Evolutionary conservation across 805 yeast genomes (phyloP), one percentile per base, ranked within the genome.

Genomic region (Naumovozyma castellii): DNA sequence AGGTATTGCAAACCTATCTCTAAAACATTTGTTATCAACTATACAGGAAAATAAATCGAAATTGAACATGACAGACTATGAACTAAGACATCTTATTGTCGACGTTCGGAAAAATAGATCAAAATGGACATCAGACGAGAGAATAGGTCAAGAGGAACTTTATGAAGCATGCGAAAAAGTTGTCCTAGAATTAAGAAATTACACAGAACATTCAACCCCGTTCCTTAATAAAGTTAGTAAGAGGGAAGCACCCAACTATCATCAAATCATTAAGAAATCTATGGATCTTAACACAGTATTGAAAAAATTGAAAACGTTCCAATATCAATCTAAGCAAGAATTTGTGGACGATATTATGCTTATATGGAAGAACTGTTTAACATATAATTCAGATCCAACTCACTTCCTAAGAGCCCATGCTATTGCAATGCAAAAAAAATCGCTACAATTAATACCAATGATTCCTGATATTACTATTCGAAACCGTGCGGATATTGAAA

Each of bases 81-180:
- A 92, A 57, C 72, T 92, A 41, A 76, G 90, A 43, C 82, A 82
- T 44, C 67, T 92, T 46, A 80, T 92, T 39, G 75, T 84, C 72
- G 98, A 92, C 56, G 97, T 92, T 8, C 72, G 97, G 37, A 92
- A 88, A 52, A 90, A 88, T 56, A 69, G 97, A 43, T 94, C 97
- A 0, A 92, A 92, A 62, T 92, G 98, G 99, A 94, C 97, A 6
- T 84, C 84, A 42, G 97, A 92, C 56, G 95, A 88, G 42, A 72
- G 84, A 45, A 79, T 92, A 34, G 99, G 99, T 5, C 99, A 92
- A 63, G 99, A 92, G 57, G 99, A 94, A 59, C 71, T 92, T 17
- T 92, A 92, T 55, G 98, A 94, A 51, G 95, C 97, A 0, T 90
- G 97, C 53, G 99, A 92, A 52, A 88, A 87, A 54, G 98, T 92